Percentiles rank a stretch among this genome's conserved stretches.
Evolutionary conservation across 768 basidiomycete species (phyloP).

Genomic region (Tulasnella sp.): DNA sequence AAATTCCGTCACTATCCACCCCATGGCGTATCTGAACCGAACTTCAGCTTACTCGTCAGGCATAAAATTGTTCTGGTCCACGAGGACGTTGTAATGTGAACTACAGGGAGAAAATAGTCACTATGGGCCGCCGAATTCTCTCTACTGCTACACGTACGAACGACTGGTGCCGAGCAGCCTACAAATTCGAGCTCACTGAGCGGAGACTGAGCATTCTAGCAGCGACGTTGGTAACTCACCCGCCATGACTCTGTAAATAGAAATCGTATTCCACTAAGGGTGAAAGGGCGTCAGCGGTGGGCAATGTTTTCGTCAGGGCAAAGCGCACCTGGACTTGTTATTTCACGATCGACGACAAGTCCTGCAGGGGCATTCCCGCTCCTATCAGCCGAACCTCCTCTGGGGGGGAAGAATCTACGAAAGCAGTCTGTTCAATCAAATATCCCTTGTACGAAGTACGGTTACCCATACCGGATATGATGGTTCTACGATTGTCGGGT

Average conservation of each 20-base stretch:
- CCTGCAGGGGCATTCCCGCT: constrained; percentile 74
- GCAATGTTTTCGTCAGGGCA: constrained; percentile 38
- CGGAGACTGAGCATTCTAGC: not conserved
- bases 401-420: constrained; percentile 47
- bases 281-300: constrained; percentile 41
- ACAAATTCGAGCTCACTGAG: not conserved
- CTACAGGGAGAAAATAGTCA: constrained; percentile 30
- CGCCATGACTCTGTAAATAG: constrained; percentile 73
- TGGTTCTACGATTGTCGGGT: constrained; percentile 42
- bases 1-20: constrained; percentile 53
- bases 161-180: constrained; percentile 18
- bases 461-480: constrained; percentile 46
- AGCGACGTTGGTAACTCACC: constrained; percentile 31
- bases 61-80: constrained; percentile 19
- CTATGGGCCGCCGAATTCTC: not conserved
- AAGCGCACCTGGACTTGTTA: not conserved
- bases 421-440: not conserved
- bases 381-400: constrained; percentile 48
- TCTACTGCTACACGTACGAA: not conserved
- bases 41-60: constrained; percentile 35
- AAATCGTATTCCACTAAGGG: constrained; percentile 64
- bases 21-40: constrained; percentile 32
- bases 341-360: constrained; percentile 60
- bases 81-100: constrained; percentile 9
- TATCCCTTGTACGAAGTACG: not conserved